Conservation (phyloP, 2,329 filamentous ascomycete species). For the Tothia fuscella region DNA sequence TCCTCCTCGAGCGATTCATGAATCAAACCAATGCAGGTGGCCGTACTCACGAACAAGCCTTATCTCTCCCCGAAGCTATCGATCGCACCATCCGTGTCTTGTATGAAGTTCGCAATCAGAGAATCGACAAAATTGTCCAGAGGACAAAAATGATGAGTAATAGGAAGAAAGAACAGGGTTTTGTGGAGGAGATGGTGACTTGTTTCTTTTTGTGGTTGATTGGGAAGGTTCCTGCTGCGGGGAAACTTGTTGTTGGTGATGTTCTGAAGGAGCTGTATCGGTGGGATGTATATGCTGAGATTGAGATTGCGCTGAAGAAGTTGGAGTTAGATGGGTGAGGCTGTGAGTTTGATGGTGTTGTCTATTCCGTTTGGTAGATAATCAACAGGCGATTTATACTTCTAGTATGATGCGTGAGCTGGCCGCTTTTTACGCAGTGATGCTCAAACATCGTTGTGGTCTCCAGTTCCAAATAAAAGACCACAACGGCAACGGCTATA, state of each 20-base stretch:
- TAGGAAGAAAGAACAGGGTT: conserved; percentile 14
- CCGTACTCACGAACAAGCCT: conserved; percentile 9
- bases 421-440: too few relatives aligned
- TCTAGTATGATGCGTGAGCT: too few relatives aligned
- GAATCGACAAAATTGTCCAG: conserved; percentile 15
- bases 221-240: conserved; percentile 11
- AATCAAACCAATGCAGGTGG: conserved; percentile 4
- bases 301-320: conserved; percentile 10
- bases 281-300: conserved; percentile 10
- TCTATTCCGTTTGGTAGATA: too few relatives aligned
- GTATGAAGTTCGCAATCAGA: conserved; percentile 16
- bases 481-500: too few relatives aligned
- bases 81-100: conserved; percentile 14
- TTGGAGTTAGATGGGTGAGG: neutral
- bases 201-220: conserved; percentile 17
- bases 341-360: too few relatives aligned
- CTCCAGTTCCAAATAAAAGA: too few relatives aligned
- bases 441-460: too few relatives aligned
- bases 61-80: conserved; percentile 10
- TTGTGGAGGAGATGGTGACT: conserved; percentile 16
- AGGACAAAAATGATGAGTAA: conserved; percentile 15
- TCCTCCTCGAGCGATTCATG: conserved; percentile 22
- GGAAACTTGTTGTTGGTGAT: conserved; percentile 9
- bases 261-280: conserved; percentile 10
- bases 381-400: too few relatives aligned